A percentile compares a stretch with the other conserved stretches of the same genome.
These are phyloP conservation scores for Saccharomycopsis oosterbeekiorum DNA, from an alignment of 805 yeast genomes.

Conservation along the genomic window DNA sequence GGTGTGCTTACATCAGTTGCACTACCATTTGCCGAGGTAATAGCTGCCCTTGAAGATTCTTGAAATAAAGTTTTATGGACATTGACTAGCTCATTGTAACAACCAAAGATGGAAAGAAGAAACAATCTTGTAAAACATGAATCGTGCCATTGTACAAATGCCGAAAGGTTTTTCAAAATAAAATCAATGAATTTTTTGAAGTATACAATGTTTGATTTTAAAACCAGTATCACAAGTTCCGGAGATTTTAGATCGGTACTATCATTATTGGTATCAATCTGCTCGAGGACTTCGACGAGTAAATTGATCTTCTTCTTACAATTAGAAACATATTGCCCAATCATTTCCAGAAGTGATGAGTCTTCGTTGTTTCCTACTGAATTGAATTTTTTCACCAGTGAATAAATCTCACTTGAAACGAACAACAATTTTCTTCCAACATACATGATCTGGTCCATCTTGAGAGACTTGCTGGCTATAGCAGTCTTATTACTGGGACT, in stretches of 20 bases:
- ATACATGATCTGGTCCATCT: background rate
- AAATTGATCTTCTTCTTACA: constrained; percentile 34
- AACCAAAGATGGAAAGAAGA: constrained; percentile 34
- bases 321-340: constrained; percentile 19
- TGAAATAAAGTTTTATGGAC: constrained; percentile 28
- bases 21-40: background rate
- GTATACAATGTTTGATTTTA: constrained; percentile 20
- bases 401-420: constrained; percentile 36
- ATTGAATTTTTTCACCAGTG: constrained; percentile 34
- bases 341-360: background rate
- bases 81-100: constrained; percentile 35
- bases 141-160: constrained; percentile 33
- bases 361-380: constrained; percentile 6
- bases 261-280: background rate
- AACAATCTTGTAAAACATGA: constrained; percentile 36
- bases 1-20: background rate
- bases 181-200: constrained; percentile 31
- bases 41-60: background rate
- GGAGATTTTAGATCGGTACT: background rate
- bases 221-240: background rate
- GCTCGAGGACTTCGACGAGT: constrained; percentile 35
- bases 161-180: constrained; percentile 29
- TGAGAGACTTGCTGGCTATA: background rate
- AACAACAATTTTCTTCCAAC: constrained; percentile 31
- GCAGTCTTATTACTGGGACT: background rate